A percentile compares a stretch with the other conserved stretches of the same genome.
Conservation (phyloP, 1,139 yeast genomes). For the Hansenula lynferdii region DNA sequence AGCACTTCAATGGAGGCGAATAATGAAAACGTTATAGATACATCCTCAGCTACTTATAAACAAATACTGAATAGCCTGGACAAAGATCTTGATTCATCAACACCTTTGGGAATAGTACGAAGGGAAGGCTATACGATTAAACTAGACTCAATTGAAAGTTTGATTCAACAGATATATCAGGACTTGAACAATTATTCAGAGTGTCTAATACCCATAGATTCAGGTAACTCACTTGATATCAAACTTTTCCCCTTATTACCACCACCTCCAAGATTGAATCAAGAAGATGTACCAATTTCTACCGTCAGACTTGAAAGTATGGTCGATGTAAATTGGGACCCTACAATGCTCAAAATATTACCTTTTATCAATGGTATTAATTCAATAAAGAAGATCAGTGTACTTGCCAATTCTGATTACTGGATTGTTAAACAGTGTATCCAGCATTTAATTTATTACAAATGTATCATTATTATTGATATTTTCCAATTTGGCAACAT, state of each 20-base stretch:
- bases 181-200: constrained; percentile 94
- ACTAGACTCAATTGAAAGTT: constrained; percentile 64
- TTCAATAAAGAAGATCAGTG: constrained; percentile 72
- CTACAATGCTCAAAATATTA: constrained; percentile 83
- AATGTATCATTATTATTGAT: constrained; percentile 77
- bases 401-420: constrained; percentile 78
- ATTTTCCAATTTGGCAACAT: constrained; percentile 85
- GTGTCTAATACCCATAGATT: constrained; percentile 90
- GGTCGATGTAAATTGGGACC: constrained; percentile 94
- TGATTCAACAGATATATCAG: constrained; percentile 84
- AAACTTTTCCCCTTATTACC: constrained; percentile 84
- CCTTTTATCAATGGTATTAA: constrained; percentile 89
- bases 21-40: background rate
- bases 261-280: constrained; percentile 61
- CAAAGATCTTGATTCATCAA: constrained; percentile 18
- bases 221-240: constrained; percentile 86
- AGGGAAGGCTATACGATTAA: constrained; percentile 31
- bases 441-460: constrained; percentile 86
- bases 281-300: constrained; percentile 81
- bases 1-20: background rate
- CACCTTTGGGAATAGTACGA: constrained; percentile 19
- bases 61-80: constrained; percentile 24
- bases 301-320: constrained; percentile 67
- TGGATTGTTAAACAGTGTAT: constrained; percentile 79
- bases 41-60: constrained; percentile 17